These are phyloP conservation scores for Yarrowia galli DNA, from an alignment of 1,139 yeast genomes.

Conservation along the genomic window DNA sequence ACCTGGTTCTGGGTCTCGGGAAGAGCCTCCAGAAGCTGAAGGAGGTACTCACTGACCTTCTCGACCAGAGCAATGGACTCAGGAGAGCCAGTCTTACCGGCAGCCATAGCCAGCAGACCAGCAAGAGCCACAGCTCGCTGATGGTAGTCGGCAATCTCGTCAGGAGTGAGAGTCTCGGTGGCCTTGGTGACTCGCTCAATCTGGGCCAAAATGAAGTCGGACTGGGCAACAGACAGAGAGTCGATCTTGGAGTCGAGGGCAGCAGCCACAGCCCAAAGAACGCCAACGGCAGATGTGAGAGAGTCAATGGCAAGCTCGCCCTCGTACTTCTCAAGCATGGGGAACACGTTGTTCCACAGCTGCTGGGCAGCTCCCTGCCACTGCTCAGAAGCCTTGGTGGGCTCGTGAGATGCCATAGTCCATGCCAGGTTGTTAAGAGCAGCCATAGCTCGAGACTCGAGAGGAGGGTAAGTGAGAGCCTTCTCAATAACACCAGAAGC, in stretches of 20 bases:
- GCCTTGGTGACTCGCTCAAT: constrained; percentile 39
- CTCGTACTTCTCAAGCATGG: constrained; percentile 40
- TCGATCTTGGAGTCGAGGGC: constrained; percentile 53
- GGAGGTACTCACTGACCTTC: constrained; percentile 44
- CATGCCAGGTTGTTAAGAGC: constrained; percentile 68
- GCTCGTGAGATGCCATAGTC: constrained; percentile 46
- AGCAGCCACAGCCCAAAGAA: constrained; percentile 67
- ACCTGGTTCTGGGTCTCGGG: constrained; percentile 51
- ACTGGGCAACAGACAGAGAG: constrained; percentile 44
- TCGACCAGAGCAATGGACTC: constrained; percentile 38
- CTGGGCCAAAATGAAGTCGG: constrained; percentile 43
- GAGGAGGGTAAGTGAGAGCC: constrained; percentile 42
- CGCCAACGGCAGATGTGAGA: constrained; percentile 61
- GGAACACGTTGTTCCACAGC: constrained; percentile 46
- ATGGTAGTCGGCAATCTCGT: constrained; percentile 45
- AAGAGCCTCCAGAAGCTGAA: constrained; percentile 49
- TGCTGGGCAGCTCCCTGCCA: constrained; percentile 47
- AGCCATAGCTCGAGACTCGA: constrained; percentile 61
- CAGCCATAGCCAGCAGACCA: constrained; percentile 59
- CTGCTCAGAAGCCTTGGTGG: constrained; percentile 41
- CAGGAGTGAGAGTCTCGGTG: constrained; percentile 41
- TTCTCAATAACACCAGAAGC: constrained; percentile 44
- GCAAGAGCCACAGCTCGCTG: constrained; percentile 57
- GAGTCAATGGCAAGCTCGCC: constrained; percentile 52
- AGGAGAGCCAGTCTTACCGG: constrained; percentile 58